Base-by-base conservation (phyloP, 2,329 filamentous ascomycete genomes). In the Dactylella cylindrospora region DNA sequence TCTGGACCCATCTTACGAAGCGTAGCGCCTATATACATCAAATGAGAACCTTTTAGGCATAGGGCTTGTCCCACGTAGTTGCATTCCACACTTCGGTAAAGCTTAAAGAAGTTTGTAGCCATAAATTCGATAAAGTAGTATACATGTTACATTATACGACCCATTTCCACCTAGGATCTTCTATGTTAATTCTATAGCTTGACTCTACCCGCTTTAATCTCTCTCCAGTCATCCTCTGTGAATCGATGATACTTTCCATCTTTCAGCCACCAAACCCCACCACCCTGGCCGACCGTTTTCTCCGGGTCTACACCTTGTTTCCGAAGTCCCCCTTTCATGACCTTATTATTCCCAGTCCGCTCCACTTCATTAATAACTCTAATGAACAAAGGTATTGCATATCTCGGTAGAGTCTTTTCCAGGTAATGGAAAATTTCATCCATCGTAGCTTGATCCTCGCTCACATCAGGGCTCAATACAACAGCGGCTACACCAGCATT, bases 261-360 rank as follows among this genome's bases (percentile, higher is more conserved):
- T 12, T 86, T 91, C 67, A 82, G 82, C 72, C 87, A 76, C 68
- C 76, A 85, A 38, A 85, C 28, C 29, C 74, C 71, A 9, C 47
- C 35, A 1, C 72, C 70, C 0, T 67, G 29, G 72, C 71, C 1
- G 9, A 20, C 45, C 3, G 46, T 75, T 68, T 80, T 80, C 3
- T 69, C 72, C 0, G 85, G 86, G 68, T 88, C 80, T 0, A 91
- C 86, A 0, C 90, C 89, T 65, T 90, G 80, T 1, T 78, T 76
- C n/a, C 88, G 77, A 65, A 95, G 71, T 0, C 76, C 73, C 65
- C 85, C 81, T 73, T 95, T 95, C 74, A 90, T 85, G 75, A 94
- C 87, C 77, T 95, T 95, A 69, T 89, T 86, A 40, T 89, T 95
- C 0, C 89, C 88, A 3, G 90, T 95, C 1, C 53, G 41, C 33